Percentiles rank a stretch among this genome's conserved stretches.
phyloP scores from a whole-genome alignment of 257 asterid genomes.

The Marsdenia floribunda region DNA sequence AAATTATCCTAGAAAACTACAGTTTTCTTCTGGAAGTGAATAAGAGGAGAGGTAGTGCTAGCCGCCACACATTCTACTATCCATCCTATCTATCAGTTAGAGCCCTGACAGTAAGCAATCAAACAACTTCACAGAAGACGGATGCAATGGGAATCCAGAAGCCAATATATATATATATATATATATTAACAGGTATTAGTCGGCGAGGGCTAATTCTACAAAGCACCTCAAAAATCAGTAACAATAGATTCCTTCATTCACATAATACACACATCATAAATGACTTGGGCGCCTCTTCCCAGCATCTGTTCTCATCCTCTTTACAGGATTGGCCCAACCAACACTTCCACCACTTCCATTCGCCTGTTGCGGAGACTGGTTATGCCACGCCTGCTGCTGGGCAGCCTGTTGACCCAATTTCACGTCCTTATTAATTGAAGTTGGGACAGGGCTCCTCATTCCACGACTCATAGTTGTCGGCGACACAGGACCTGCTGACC shows the following conservation, averaged over 20 bases:
- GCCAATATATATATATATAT: background rate
- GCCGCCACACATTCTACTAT: too few species aligned
- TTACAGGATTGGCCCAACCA: constrained; percentile 97
- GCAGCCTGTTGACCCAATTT: constrained; percentile 47
- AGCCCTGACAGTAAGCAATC: too few species aligned
- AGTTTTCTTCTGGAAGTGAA: too few species aligned
- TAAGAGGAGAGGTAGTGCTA: too few species aligned
- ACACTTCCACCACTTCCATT: constrained; percentile 59
- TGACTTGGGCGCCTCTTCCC: constrained; percentile 84
- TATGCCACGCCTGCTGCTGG: constrained; percentile 49
- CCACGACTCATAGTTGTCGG: constrained; percentile 47
- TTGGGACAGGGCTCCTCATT: constrained; percentile 51
- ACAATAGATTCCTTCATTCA: constrained; percentile 12
- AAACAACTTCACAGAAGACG: too few species aligned
- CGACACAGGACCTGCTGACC: constrained; percentile 62
- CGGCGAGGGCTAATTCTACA: constrained; percentile 23
- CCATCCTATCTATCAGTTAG: too few species aligned
- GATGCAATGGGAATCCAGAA: background rate
- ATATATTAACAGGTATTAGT: constrained; percentile 20
- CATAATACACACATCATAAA: constrained; percentile 36
- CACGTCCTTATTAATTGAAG: constrained; percentile 39
- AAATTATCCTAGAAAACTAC: too few species aligned
- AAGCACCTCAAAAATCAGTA: constrained; percentile 21
- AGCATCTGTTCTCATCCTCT: constrained; percentile 78
- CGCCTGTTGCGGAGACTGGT: constrained; percentile 54